These are phyloP conservation scores for Podaxis mareebaensis DNA, from an alignment of 768 basidiomycete genomes.

Conservation along the genomic window DNA sequence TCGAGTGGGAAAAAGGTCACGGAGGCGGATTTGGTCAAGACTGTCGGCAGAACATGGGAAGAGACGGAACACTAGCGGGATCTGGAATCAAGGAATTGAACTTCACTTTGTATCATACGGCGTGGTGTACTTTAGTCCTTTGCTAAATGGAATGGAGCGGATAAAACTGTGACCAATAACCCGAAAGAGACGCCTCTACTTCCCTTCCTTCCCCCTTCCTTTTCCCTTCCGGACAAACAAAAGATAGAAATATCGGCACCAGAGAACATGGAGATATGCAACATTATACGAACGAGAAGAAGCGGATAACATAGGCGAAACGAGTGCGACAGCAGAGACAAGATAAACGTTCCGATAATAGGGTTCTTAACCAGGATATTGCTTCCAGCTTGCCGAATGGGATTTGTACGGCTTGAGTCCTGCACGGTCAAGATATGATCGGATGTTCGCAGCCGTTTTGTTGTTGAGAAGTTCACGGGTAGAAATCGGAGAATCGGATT, in stretches of 20 bases:
- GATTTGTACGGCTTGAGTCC: slow-evolving; percentile 10
- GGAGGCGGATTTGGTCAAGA: slow-evolving; percentile 79
- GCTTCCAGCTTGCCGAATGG: not conserved
- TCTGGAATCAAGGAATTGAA: not conserved
- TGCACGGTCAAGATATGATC: slow-evolving; percentile 11
- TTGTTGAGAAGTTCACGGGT: not conserved
- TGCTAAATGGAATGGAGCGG: not conserved
- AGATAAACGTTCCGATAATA: not conserved
- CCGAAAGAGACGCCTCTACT: not conserved
- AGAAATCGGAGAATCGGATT: slow-evolving; percentile 1
- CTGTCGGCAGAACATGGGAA: slow-evolving; percentile 89
- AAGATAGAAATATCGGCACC: not conserved
- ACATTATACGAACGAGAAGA: slow-evolving; percentile 2
- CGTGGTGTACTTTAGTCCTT: not conserved
- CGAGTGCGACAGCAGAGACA: not conserved
- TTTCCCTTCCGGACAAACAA: not conserved
- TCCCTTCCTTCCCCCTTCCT: not conserved
- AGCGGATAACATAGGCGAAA: not conserved
- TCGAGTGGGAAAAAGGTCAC: slow-evolving; percentile 76
- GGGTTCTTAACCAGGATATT: slow-evolving; percentile 11
- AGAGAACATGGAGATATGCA: not conserved
- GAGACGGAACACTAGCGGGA: slow-evolving; percentile 79
- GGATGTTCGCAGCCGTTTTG: not conserved
- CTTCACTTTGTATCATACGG: not conserved
- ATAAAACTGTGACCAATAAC: not conserved